Evolutionary conservation across 1,284 basidiomycete species (phyloP), one percentile per base, ranked within the genome.

Genomic region (Heterobasidion annosum): DNA sequence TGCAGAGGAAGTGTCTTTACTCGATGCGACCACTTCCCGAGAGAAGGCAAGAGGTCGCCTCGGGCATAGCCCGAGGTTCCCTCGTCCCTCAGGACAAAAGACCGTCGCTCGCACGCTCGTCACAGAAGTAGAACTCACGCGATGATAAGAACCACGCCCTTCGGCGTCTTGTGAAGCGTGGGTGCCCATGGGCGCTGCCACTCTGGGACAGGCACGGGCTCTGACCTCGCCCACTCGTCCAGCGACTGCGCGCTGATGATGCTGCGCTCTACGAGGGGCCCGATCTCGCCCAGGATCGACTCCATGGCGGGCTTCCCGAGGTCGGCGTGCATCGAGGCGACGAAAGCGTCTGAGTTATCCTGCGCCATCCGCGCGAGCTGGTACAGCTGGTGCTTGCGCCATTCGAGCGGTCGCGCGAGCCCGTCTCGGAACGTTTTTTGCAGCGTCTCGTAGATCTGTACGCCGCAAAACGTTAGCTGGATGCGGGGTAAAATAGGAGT

Each of bases 301-400:
- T 81, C 78, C 8, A 71, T 65, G n/a, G 67, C 65, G 3, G 75
- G 76, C 60, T 78, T 79, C 49, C 75, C 78, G 13, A 87, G 69
- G 65, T 88, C 85, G 44, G 68, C 66, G 42, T 70, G 55, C 42
- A 82, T 59, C 1, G 82, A 75, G 34, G 75, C 71, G 57, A 73
- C 66, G 60, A 86, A 71, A 8, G 66, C 67, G 10, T 71, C 65
- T 46, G 69, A 63, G 65, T 88, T 84, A 59, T 88, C 84, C 56
- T 82, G 72, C 51, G 85, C 61, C 63, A 86, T 66, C 56, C 76
- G 83, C 10, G 76, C 78, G 44, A 88, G 70, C 66, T 83, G 80
- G 60, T 82, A 76, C 52, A 87, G 74, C 68, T 86, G 83, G 54
- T 76, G 74, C 57, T 80, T 75, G 43, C 85, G 72, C 65, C 81